Evolutionary conservation across 176 grass and related monocot genomes (phyloP), one percentile per base, ranked within the genome.

Genomic region (Eragrostis nindensis): DNA sequence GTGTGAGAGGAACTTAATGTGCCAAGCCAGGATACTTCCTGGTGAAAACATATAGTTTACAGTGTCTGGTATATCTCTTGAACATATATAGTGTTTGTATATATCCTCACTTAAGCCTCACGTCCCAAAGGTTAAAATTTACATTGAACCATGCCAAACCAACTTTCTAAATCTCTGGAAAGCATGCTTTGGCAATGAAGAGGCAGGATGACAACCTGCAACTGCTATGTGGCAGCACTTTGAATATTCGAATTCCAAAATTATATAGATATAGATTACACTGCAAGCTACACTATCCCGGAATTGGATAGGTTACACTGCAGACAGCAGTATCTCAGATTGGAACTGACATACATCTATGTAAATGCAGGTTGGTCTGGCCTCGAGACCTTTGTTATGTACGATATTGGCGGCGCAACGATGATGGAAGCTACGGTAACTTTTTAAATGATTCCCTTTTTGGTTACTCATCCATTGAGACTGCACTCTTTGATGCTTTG

Each of bases 361-460:
- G 70, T 71, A 71, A 77, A 52, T 87, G 80, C 74, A 98, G 95
- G 92, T 62, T 98, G 41, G 86, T 95, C 40, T 98, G 95, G 95
- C 95, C 95, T 27, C 92, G 95, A 40, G 95, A 98, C 87, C 88
- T 98, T 86, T 98, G 95, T 74, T 98, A 98, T 66, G 84, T 98
- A 72, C 90, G 95, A 71, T 98, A 98, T 79, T 98, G 95, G 95
- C 86, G 95, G 55, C 95, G 92, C 55, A 98, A 95, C 16, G 92
- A 98, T 84, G 95, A 98, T 93, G 95, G 95, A 75, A 93, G 95
- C 86, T 98, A 98, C 82, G 95, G 95, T 98, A 74, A 43, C 47
- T 68, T 79, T 53, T 86, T 45, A 29, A 68, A 30, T 74, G 55
- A 25, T 68, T 63, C 74, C 25, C 1, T 87, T 88, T 60, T 38